Base-by-base conservation (phyloP, 331 rosid genomes). In the Saraca asoca region DNA sequence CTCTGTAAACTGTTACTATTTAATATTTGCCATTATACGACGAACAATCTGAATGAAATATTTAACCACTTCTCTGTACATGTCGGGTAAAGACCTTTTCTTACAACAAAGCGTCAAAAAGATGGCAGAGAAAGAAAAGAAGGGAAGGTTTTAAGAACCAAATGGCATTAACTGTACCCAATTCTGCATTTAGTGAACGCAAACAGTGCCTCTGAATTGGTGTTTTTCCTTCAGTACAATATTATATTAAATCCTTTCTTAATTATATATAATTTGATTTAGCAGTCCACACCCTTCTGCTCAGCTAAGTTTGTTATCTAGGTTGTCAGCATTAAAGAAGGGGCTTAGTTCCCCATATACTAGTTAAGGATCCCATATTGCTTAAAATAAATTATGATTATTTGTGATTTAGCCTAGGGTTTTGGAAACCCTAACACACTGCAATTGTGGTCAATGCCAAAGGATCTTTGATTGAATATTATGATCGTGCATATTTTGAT, bases 381-480 rank as follows among this genome's bases (percentile, higher is more conserved):
- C 67, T 57, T 50, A 51, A 38, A 66, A 41, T 71, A 62, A 62
- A 65, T 59, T 20, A 41, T 62, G 62, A 72, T 57, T 58, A 46
- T 70, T 31, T 51, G 67, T 31, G 66, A 78, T 74, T 70, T 71
- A 67, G 50, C 74, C 70, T 75, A 72, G 86, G 80, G 84, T 80
- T 85, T 51, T 64, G 81, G 13, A 73, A 80, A 72, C 58, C 65
- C 77, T 58, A 57, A n/a, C 15, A 41, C 73, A 43, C 48, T 12
- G 45, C 56, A 44, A 15, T 55, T 53, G 19, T 58, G 73, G 73
- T 65, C 76, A 66, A 64, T 58, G 73, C 60, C 57, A 17, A 20
- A 51, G 5, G 7, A n/a, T n/a, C n/a, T n/a, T n/a, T n/a, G n/a
- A n/a, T n/a, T n/a, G n/a, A n/a, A n/a, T n/a, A n/a, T n/a, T n/a